Evolutionary conservation across 2,329 filamentous ascomycete species (phyloP), one percentile per base, ranked within the genome.

Genomic region (Nemania sp.): DNA sequence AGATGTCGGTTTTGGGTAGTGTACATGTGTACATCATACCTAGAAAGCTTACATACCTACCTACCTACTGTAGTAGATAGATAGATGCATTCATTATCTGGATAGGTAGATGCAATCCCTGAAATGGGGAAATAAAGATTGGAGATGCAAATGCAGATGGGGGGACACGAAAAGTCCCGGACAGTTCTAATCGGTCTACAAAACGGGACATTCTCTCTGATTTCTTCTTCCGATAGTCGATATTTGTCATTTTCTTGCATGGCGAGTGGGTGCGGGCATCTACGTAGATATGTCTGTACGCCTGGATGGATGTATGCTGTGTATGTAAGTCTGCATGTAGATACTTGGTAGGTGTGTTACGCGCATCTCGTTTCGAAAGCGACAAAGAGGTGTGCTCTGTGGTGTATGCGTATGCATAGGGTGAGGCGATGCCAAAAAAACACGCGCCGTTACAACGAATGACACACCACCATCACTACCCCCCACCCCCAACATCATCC

Each of bases 271-370:
- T 27, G 15, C 59, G 22, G 15, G 52, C 43, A 62, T 49, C 11
- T 47, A 35, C 51, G 38, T 18, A 41, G 8, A 41, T 11, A 11
- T 43, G 38, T 15, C 38, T 43, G 18, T n/a, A 43, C 18, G 18
- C 11, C 38, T 18, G 11, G 5, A 43, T 2, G 11, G 15, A 43
- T 15, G 38, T 43, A 43, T 54, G 10, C 49, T 72, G 67, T 63
- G 68, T 66, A 68, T 64, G 66, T 64, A 53, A 61, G 51, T 66
- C 63, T 71, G 71, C 67, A 60, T 70, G 35, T 62, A 15, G 13
- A 52, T 26, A 22, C 20, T 7, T 41, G 20, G 59, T 29, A 55
- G 29, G 22, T 22, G 41, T 49, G 43, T 43, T 35, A 45, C 41
- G 55, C 22, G 54, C 35, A 56, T 20, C 15, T 38, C 29, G 24